A percentile compares a stretch with the other conserved stretches of the same genome.
Conservation (phyloP, 805 yeast species). For the Nakazawaea siamensis region DNA sequence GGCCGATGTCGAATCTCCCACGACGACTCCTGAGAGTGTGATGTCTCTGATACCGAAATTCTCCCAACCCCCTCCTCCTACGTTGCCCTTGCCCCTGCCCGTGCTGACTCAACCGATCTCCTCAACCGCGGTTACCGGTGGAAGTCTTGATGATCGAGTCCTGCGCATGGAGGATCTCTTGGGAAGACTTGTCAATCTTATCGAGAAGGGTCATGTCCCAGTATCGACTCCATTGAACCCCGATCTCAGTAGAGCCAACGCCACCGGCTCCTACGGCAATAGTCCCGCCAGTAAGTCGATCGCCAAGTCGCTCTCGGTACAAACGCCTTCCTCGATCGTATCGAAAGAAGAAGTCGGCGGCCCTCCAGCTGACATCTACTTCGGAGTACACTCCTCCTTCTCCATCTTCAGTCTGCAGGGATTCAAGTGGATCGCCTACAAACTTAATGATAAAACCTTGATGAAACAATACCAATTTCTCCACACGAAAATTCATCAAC, state of each 20-base stretch:
- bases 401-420: constrained; percentile 34
- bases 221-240: no score
- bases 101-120: no score
- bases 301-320: no score
- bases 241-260: no score
- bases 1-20: background rate
- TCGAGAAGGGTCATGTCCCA: no score
- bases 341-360: background rate
- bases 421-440: constrained; percentile 27
- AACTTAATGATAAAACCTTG: constrained; percentile 12
- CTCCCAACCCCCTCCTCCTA: background rate
- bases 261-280: no score
- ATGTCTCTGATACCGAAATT: background rate
- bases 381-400: constrained; percentile 21
- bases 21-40: background rate
- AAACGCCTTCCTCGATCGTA: background rate
- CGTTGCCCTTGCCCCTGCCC: no score
- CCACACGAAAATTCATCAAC: constrained; percentile 11
- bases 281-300: no score
- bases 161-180: constrained; percentile 26
- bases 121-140: no score
- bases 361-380: no score
- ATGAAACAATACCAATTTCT: constrained; percentile 19
- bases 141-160: constrained; percentile 24
- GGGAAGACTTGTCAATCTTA: constrained; percentile 19